Evolutionary conservation across 495 filamentous ascomycete genomes (phyloP).

Genomic region (Chaetomidium leptoderma): DNA sequence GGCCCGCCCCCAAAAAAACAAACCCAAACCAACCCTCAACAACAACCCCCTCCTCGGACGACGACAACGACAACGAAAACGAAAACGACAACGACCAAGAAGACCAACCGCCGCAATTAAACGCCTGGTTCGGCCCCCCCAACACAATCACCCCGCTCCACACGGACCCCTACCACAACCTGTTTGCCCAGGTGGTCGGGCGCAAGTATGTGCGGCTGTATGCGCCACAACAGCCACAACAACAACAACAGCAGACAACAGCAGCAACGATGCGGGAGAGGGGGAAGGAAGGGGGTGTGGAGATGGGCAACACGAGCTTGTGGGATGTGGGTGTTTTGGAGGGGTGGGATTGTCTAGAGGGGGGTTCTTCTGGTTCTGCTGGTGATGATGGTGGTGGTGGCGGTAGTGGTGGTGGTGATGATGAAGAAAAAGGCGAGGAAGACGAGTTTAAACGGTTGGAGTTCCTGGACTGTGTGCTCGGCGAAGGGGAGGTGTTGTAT

Average conservation of each 20-base stretch:
- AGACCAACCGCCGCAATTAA: conserved; percentile 48
- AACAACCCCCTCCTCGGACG: conserved; percentile 74
- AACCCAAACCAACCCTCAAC: conserved; percentile 37
- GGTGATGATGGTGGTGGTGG: conserved; percentile 44
- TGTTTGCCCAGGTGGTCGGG: conserved; percentile 86
- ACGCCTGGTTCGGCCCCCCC: conserved; percentile 89
- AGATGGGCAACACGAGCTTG: conserved; percentile 87
- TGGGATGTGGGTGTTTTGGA: conserved; percentile 65
- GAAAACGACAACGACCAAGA: neutral
- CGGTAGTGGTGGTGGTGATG: conserved; percentile 34
- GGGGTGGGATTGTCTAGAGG: conserved; percentile 44
- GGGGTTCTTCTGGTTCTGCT: conserved; percentile 8
- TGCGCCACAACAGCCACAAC: conserved; percentile 46
- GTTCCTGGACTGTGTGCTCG: conserved; percentile 76
- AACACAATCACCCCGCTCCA: conserved; percentile 90
- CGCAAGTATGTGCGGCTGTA: conserved; percentile 89
- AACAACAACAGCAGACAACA: no score
- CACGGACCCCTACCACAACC: conserved; percentile 91
- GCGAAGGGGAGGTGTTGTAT: conserved; percentile 79
- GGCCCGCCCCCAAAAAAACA: conserved; percentile 27
- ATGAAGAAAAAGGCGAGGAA: conserved; percentile 60
- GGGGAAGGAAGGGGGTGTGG: conserved; percentile 63
- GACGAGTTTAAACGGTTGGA: conserved; percentile 54
- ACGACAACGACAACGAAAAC: neutral
- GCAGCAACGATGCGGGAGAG: conserved; percentile 63